Percentiles rank a stretch among this genome's conserved stretches.
These are phyloP conservation scores for Helicostylum pulchrum DNA, from an alignment of 192 early-diverging fungal species.

Conservation along the genomic window DNA sequence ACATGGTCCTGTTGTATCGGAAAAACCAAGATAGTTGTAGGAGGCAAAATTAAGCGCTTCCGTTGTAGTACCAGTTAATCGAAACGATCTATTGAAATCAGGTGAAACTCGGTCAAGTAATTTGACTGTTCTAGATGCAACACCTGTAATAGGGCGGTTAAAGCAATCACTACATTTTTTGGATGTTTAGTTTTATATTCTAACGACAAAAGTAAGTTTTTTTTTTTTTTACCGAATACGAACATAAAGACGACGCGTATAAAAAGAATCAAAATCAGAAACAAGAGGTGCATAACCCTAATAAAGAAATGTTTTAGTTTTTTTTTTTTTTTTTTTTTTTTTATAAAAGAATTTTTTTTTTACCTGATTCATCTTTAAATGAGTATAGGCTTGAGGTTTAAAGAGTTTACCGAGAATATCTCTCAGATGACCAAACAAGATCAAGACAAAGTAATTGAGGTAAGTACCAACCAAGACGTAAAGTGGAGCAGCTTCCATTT, in stretches of 20 bases:
- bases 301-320: conserved; percentile 7
- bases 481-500: conserved; percentile 71
- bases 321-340: too few species aligned
- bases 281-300: conserved; percentile 90
- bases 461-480: conserved; percentile 91
- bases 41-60: conserved; percentile 91
- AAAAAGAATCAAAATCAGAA: conserved; percentile 96
- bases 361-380: conserved; percentile 71
- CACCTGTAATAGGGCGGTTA: conserved; percentile 91
- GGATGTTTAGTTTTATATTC: background rate
- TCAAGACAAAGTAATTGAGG: conserved; percentile 90
- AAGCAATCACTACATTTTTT: conserved; percentile 66
- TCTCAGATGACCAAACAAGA: conserved; percentile 87
- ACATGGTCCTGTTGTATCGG: conserved; percentile 88
- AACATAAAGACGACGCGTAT: conserved; percentile 81
- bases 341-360: too few species aligned
- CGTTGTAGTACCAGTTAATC: conserved; percentile 72
- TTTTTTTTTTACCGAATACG: conserved; percentile 35
- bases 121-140: conserved; percentile 83
- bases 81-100: conserved; percentile 83
- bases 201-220: background rate
- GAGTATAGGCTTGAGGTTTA: conserved; percentile 64
- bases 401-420: conserved; percentile 89
- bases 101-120: conserved; percentile 82
- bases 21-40: conserved; percentile 99